A percentile compares a stretch with the other conserved stretches of the same genome.
phyloP scores from a whole-genome alignment of 2,329 filamentous ascomycete species.

The Fusarium austroafricanum region DNA sequence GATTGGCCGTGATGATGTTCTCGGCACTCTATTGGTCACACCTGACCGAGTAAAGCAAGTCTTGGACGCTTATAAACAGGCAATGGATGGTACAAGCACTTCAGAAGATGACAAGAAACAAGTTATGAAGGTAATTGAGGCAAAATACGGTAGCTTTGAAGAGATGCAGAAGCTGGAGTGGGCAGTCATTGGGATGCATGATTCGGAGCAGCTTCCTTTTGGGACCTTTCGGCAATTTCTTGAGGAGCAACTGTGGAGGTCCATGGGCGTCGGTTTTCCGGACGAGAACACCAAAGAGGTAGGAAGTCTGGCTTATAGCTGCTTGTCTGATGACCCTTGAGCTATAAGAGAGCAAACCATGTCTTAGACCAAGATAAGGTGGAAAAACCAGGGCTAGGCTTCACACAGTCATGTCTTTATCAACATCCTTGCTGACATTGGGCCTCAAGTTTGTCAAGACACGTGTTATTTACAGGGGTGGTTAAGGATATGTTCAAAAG shows the following conservation, averaged over 20 bases:
- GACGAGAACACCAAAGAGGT: neutral
- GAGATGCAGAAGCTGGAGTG: constrained; percentile 30
- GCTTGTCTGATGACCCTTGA: constrained; percentile 7
- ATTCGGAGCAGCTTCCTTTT: neutral
- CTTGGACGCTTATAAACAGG: constrained; percentile 22
- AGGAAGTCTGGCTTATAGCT: constrained; percentile 16
- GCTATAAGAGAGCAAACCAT: neutral
- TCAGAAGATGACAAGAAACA: constrained; percentile 20
- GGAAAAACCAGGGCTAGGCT: too few species aligned
- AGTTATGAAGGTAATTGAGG: constrained; percentile 8
- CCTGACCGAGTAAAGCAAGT: constrained; percentile 13
- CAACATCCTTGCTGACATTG: neutral
- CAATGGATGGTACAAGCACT: neutral
- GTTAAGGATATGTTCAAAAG: neutral
- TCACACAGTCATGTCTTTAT: neutral
- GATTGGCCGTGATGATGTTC: constrained; percentile 19
- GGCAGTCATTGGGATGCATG: constrained; percentile 7
- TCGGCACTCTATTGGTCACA: constrained; percentile 7
- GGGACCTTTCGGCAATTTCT: constrained; percentile 27
- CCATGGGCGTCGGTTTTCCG: neutral
- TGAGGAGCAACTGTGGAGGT: constrained; percentile 1
- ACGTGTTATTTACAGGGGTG: neutral
- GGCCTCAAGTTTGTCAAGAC: neutral
- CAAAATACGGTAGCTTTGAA: constrained; percentile 32
- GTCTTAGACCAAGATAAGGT: too few species aligned